phyloP scores from a whole-genome alignment of 306 rosid genomes.

The Cucurbita moschata region DNA sequence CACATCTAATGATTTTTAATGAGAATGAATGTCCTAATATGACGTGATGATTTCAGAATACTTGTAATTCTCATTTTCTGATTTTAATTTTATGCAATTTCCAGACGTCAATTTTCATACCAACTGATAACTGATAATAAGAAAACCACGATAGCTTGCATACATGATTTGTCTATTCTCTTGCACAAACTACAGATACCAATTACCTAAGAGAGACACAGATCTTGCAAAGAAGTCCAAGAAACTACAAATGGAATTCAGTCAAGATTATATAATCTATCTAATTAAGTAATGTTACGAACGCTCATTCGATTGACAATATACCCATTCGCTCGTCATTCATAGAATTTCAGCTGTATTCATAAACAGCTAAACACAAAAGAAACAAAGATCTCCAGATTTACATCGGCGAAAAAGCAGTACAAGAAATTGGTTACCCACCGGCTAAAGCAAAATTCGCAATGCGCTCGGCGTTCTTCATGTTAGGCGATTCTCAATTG shows the following conservation, averaged over 20 bases:
- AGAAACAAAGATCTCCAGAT: not conserved
- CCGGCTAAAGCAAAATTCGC: slow-evolving; percentile 88
- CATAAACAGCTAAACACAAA: not conserved
- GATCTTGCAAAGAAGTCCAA: not conserved
- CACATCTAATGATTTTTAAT: not conserved
- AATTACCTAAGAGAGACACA: not conserved
- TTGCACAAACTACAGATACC: not conserved
- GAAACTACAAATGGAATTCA: not conserved
- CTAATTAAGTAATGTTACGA: not conserved
- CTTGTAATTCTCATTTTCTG: not conserved
- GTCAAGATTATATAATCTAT: not conserved
- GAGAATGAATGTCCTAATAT: not conserved
- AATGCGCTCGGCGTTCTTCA: slow-evolving; percentile 74
- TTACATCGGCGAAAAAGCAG: not conserved
- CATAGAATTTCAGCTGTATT: not conserved
- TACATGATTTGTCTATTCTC: not conserved
- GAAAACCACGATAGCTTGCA: not conserved
- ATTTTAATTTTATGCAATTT: not conserved
- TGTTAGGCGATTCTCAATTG: slow-evolving; percentile 12
- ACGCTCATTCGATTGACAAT: not conserved
- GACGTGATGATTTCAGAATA: not conserved
- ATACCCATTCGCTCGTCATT: not conserved
- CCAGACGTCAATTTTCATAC: not conserved
- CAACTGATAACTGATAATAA: not conserved
- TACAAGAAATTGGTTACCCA: slow-evolving; percentile 35